Conservation (phyloP, 2,329 filamentous ascomycete genomes). For the Daldinia sp. region DNA sequence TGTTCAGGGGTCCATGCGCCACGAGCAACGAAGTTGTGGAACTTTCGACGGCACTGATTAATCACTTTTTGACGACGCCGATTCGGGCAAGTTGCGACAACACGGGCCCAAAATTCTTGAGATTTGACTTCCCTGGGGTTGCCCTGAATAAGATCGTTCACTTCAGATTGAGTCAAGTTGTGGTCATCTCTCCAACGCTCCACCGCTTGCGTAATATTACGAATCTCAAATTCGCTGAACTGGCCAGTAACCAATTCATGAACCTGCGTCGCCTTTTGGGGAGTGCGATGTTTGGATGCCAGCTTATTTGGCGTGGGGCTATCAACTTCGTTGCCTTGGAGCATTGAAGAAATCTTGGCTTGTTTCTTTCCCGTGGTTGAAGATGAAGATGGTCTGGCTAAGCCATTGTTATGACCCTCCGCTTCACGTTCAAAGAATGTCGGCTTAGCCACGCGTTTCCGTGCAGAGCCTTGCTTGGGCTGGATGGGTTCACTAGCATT, state of each 20-base stretch:
- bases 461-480: slow-evolving; percentile 38
- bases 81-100: slow-evolving; percentile 63
- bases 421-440: slow-evolving; percentile 42
- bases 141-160: slow-evolving; percentile 61
- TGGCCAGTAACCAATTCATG: slow-evolving; percentile 50
- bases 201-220: slow-evolving; percentile 57
- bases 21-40: slow-evolving; percentile 73
- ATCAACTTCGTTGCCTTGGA: slow-evolving; percentile 30
- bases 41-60: slow-evolving; percentile 70
- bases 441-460: slow-evolving; percentile 47
- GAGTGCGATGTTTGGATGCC: slow-evolving; percentile 7
- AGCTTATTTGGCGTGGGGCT: slow-evolving; percentile 18
- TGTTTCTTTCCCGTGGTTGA: slow-evolving; percentile 32
- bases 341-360: slow-evolving; percentile 43
- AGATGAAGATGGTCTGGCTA: slow-evolving; percentile 37
- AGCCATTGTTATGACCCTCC: slow-evolving; percentile 26
- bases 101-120: slow-evolving; percentile 62
- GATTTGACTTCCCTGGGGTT: slow-evolving; percentile 45
- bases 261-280: slow-evolving; percentile 3
- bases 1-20: slow-evolving; percentile 70
- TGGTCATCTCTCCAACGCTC: slow-evolving; percentile 60
- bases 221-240: slow-evolving; percentile 60
- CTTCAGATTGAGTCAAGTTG: slow-evolving; percentile 57
- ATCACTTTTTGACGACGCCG: slow-evolving; percentile 67
- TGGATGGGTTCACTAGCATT: slow-evolving; percentile 5